A percentile compares a stretch with the other conserved stretches of the same genome.
Evolutionary conservation across 2,329 filamentous ascomycete genomes (phyloP).

Genomic region (Ploettnerulaceae sp.): DNA sequence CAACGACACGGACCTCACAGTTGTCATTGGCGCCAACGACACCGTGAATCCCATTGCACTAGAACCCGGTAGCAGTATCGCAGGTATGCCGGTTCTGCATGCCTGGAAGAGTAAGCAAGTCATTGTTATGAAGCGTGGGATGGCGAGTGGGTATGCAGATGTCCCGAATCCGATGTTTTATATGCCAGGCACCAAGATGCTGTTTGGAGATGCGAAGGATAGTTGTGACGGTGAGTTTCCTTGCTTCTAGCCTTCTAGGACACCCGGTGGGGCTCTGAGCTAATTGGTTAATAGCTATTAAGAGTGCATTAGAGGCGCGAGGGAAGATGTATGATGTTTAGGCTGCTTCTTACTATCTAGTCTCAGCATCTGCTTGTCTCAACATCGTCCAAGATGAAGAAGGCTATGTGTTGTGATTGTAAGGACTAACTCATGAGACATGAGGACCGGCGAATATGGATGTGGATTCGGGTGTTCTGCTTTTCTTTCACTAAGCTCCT

Average conservation of each 20-base stretch:
- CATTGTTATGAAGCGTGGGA: slow-evolving; percentile 86
- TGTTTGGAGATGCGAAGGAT: slow-evolving; percentile 85
- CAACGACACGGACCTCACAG: slow-evolving; percentile 73
- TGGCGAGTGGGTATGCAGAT: slow-evolving; percentile 87
- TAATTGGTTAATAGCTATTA: slow-evolving; percentile 10
- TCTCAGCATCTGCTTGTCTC: too few relatives aligned
- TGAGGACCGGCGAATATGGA: neutral
- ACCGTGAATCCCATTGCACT: slow-evolving; percentile 88
- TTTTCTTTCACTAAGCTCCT: neutral
- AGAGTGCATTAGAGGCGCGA: slow-evolving; percentile 14
- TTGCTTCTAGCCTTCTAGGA: neutral
- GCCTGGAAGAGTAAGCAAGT: slow-evolving; percentile 94
- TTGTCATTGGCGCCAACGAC: slow-evolving; percentile 89
- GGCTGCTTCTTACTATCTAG: too few relatives aligned
- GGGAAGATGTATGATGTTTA: slow-evolving; percentile 22
- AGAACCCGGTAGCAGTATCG: slow-evolving; percentile 77
- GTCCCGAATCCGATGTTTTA: slow-evolving; percentile 93
- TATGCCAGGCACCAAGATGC: slow-evolving; percentile 84
- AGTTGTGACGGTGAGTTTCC: slow-evolving; percentile 60
- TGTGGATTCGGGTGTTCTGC: neutral
- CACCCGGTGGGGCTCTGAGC: too few relatives aligned
- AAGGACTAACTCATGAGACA: neutral
- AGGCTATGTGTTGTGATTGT: too few relatives aligned
- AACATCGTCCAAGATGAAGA: too few relatives aligned
- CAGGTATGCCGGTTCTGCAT: slow-evolving; percentile 87